Conservation (phyloP, 306 rosid genomes). For the Ochetophila trinervis region DNA sequence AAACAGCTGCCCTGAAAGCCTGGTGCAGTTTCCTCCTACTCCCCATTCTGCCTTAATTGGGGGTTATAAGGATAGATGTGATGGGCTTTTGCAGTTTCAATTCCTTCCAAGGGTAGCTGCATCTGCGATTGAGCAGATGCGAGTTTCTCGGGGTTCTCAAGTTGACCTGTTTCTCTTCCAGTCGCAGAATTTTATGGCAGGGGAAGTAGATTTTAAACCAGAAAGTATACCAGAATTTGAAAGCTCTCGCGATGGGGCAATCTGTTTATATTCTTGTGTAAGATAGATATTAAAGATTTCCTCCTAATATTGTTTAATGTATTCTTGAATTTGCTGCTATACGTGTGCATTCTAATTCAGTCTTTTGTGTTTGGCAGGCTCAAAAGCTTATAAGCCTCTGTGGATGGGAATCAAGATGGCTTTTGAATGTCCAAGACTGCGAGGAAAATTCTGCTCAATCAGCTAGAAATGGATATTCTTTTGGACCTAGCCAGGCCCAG, state of each 20-base stretch:
- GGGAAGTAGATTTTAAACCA: slow-evolving; percentile 61
- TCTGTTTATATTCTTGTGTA: slow-evolving; percentile 68
- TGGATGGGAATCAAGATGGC: slow-evolving; percentile 99
- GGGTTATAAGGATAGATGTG: slow-evolving; percentile 96
- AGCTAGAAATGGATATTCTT: slow-evolving; percentile 86
- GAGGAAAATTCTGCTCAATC: slow-evolving; percentile 99
- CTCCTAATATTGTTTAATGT: slow-evolving; percentile 10
- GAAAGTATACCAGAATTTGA: slow-evolving; percentile 65
- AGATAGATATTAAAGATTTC: slow-evolving; percentile 25
- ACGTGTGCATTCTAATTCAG: slow-evolving; percentile 26
- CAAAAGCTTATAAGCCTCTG: slow-evolving; percentile 96
- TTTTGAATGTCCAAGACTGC: slow-evolving; percentile 82
- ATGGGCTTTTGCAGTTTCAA: slow-evolving; percentile 85
- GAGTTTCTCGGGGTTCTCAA: slow-evolving; percentile 62
- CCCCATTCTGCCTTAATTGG: slow-evolving; percentile 86
- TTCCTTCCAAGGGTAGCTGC: slow-evolving; percentile 74
- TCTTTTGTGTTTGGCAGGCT: slow-evolving; percentile 59
- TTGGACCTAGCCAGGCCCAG: slow-evolving; percentile 72
- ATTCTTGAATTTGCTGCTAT: slow-evolving; percentile 10
- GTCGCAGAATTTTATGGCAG: slow-evolving; percentile 47
- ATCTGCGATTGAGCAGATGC: slow-evolving; percentile 81
- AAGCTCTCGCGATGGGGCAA: slow-evolving; percentile 72
- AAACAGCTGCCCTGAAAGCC: slow-evolving; percentile 93
- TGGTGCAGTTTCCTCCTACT: slow-evolving; percentile 97
- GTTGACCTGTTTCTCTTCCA: slow-evolving; percentile 72